A percentile compares a stretch with the other conserved stretches of the same genome.
Evolutionary conservation across 768 basidiomycete species (phyloP).

Genomic region (Leucosporidium yakuticum): DNA sequence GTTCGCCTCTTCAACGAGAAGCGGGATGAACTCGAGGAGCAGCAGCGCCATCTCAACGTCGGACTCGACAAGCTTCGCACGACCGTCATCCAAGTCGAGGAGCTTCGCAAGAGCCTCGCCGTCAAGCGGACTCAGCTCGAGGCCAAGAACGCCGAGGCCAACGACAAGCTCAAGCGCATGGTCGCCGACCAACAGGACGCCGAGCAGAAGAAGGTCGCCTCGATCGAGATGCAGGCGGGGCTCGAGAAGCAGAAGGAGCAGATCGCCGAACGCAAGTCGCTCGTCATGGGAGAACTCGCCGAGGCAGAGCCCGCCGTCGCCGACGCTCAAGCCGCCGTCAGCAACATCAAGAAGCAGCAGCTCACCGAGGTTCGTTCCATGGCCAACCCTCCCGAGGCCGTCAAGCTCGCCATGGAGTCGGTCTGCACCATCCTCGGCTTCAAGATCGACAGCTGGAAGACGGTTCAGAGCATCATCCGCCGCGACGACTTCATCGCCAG

Average conservation of each 20-base stretch:
- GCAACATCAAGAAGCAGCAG: conserved; percentile 90
- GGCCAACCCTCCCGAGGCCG: conserved; percentile 96
- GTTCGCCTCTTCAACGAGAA: conserved; percentile 92
- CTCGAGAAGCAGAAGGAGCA: conserved; percentile 82
- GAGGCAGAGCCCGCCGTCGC: conserved; percentile 95
- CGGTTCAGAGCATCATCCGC: conserved; percentile 90
- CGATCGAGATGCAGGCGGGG: conserved; percentile 90
- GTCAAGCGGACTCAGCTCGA: conserved; percentile 87
- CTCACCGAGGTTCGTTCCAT: conserved; percentile 94
- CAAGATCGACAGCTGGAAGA: conserved; percentile 93
- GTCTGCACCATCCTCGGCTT: conserved; percentile 94
- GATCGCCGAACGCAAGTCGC: conserved; percentile 77
- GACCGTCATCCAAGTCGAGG: conserved; percentile 94
- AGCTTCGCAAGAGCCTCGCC: conserved; percentile 88
- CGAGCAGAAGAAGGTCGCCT: conserved; percentile 94
- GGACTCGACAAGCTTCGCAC: conserved; percentile 93
- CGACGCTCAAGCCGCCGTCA: conserved; percentile 93
- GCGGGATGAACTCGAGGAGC: conserved; percentile 93
- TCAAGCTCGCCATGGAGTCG: conserved; percentile 97
- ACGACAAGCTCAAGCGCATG: conserved; percentile 96
- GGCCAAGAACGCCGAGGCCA: conserved; percentile 89
- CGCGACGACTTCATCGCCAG: conserved; percentile 93
- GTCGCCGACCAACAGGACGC: conserved; percentile 98
- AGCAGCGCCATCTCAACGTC: conserved; percentile 95
- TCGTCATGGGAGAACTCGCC: conserved; percentile 91